Percentiles rank a stretch among this genome's conserved stretches.
Conservation (phyloP, 2,329 filamentous ascomycete species). For the Saccharata proteae region DNA sequence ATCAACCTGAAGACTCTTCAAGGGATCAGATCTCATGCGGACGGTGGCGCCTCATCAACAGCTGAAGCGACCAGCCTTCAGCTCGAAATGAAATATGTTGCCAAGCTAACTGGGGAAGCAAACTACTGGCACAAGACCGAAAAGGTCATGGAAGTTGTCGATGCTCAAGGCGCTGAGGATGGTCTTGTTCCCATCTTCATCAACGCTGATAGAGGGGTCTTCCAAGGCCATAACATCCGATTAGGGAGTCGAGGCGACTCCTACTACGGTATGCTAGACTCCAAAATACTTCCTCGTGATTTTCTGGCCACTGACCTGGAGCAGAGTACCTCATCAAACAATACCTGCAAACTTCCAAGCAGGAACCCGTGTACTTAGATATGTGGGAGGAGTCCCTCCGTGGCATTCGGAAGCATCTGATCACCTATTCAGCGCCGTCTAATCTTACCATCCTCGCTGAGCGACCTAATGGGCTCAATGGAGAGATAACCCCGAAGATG, state of each 20-base stretch:
- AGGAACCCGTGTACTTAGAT: conserved; percentile 75
- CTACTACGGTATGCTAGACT: conserved; percentile 61
- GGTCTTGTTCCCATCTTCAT: conserved; percentile 90
- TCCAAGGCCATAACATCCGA: conserved; percentile 75
- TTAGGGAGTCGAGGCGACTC: conserved; percentile 90
- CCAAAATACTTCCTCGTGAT: not conserved
- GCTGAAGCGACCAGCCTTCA: conserved; percentile 88
- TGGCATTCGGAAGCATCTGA: conserved; percentile 80
- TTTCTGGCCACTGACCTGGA: no score
- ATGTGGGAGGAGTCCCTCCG: conserved; percentile 84
- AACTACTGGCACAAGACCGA: conserved; percentile 89
- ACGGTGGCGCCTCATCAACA: conserved; percentile 81
- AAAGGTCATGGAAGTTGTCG: conserved; percentile 81
- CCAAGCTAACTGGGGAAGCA: conserved; percentile 85
- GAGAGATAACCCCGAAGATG: conserved; percentile 73
- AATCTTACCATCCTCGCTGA: conserved; percentile 86
- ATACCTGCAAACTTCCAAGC: conserved; percentile 80
- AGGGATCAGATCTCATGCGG: conserved; percentile 70
- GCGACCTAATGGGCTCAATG: conserved; percentile 59
- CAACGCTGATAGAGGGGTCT: conserved; percentile 63
- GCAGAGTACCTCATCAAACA: conserved; percentile 94
- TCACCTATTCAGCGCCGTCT: conserved; percentile 73
- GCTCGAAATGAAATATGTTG: conserved; percentile 93
- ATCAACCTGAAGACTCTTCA: conserved; percentile 70
- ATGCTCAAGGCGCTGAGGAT: conserved; percentile 65